Evolutionary conservation across 2,329 filamentous ascomycete genomes (phyloP), one percentile per base, ranked within the genome.

Genomic region (Fusarium sacchari): DNA sequence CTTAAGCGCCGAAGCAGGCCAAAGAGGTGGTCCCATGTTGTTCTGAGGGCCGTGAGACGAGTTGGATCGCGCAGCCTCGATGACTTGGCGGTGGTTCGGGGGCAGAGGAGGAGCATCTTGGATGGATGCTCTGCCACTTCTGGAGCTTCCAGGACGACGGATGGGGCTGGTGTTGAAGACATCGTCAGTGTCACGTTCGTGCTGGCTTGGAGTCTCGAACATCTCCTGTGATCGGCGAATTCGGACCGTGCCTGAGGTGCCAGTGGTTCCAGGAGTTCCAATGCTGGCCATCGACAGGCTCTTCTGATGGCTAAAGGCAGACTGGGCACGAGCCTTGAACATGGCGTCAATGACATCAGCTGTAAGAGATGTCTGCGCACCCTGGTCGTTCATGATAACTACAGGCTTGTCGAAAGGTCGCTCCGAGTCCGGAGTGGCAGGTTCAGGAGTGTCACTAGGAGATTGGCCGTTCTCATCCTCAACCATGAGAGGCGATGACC

Each of bases 321-420:
- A 60, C 17, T 66, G 76, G 32, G 72, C 53, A 44, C 75, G 72
- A 26, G 87, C 86, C 73, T 88, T 88, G 63, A 97, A 83, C 78
- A 97, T 87, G 62, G 90, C 88, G 75, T 97, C 95, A 72, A 97
- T 94, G 63, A 93, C 91, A 56, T 93, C 89, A 0, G 93, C 89
- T n/a, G 94, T 97, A 36, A 98, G 86, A 43, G 92, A 87, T 30
- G 95, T 98, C 83, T 98, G 96, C 20, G 93, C 92, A 60, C 91
- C 89, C 74, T 93, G 92, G 77, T 97, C 94, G 26, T 86, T 84
- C 69, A 87, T 92, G 61, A 83, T 81, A 44, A 83, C 70, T 28
- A 79, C 59, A 28, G 72, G 77, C 77, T 85, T 87, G 64, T 84
- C 85, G 76, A 93, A 87, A 1, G 88, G 89, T 22, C 83, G 84